Evolutionary conservation across 163 green algal genomes (phyloP).

Genomic region (Scenedesmus sp.): DNA sequence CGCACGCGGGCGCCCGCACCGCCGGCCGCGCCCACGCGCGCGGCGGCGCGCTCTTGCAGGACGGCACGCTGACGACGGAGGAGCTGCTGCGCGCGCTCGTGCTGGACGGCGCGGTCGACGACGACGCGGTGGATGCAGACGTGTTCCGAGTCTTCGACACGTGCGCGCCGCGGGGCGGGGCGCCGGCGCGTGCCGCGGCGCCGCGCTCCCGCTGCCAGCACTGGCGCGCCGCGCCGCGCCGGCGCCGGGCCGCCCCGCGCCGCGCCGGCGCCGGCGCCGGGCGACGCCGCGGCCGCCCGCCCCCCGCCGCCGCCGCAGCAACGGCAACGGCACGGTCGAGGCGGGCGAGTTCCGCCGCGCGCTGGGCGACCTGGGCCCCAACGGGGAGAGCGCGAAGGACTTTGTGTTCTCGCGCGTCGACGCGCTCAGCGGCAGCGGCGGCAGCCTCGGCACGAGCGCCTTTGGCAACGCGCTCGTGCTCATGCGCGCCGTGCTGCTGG

Average conservation of each 20-base stretch:
- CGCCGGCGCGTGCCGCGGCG: no score
- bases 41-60: neutral
- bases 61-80: conserved; percentile 34
- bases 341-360: conserved; percentile 6
- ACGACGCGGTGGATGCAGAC: conserved; percentile 40
- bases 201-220: no score
- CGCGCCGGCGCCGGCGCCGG: no score
- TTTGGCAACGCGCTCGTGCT: conserved; percentile 37
- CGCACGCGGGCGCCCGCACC: no score
- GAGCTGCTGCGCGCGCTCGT: conserved; percentile 45
- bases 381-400: conserved; percentile 33
- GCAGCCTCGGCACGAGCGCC: neutral
- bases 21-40: no score
- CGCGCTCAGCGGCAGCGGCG: conserved; percentile 11
- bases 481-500: conserved; percentile 31
- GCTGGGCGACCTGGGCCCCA: conserved; percentile 16
- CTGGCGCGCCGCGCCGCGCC: no score
- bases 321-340: conserved; percentile 37
- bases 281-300: no score
- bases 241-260: no score
- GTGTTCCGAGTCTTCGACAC: conserved; percentile 39
- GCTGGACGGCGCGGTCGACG: conserved; percentile 35
- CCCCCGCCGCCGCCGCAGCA: no score
- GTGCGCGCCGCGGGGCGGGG: neutral
- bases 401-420: conserved; percentile 36